These are phyloP conservation scores for Colletotrichum incanum DNA, from an alignment of 2,329 filamentous ascomycete species.

Conservation along the genomic window DNA sequence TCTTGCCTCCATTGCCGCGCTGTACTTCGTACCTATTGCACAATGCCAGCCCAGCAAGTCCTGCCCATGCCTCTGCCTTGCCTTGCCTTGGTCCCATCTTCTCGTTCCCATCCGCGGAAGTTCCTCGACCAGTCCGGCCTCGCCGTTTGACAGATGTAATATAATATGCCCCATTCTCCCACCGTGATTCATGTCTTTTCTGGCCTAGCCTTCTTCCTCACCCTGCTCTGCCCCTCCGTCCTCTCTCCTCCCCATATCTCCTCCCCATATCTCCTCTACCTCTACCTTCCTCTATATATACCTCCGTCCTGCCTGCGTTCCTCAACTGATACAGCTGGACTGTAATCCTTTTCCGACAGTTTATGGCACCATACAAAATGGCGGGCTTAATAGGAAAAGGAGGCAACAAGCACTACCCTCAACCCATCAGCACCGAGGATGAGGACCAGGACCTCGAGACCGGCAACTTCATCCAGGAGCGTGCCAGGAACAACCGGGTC, in stretches of 20 bases:
- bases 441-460: slow-evolving; percentile 43
- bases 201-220: slow-evolving; percentile 33
- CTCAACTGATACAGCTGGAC: slow-evolving; percentile 42
- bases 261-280: slow-evolving; percentile 24
- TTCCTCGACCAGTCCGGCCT: slow-evolving; percentile 37
- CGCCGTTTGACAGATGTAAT: slow-evolving; percentile 42
- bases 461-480: slow-evolving; percentile 43
- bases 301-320: slow-evolving; percentile 33
- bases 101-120: slow-evolving; percentile 37
- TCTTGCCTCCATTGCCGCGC: slow-evolving; percentile 13
- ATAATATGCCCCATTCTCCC: slow-evolving; percentile 43
- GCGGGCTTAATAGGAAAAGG: slow-evolving; percentile 43
- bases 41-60: slow-evolving; percentile 13
- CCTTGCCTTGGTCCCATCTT: slow-evolving; percentile 42
- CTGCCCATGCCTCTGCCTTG: slow-evolving; percentile 27
- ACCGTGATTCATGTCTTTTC: slow-evolving; percentile 28
- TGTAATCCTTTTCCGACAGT: slow-evolving; percentile 38
- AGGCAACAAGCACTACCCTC: slow-evolving; percentile 43
- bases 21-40: slow-evolving; percentile 21
- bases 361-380: slow-evolving; percentile 43
- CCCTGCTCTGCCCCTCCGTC: slow-evolving; percentile 34
- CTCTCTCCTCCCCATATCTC: slow-evolving; percentile 27
- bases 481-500: slow-evolving; percentile 42
- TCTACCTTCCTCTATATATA: slow-evolving; percentile 29
- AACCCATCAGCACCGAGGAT: slow-evolving; percentile 41